phyloP scores from a whole-genome alignment of 208 protist genomes.

The Angomonas deanei region DNA sequence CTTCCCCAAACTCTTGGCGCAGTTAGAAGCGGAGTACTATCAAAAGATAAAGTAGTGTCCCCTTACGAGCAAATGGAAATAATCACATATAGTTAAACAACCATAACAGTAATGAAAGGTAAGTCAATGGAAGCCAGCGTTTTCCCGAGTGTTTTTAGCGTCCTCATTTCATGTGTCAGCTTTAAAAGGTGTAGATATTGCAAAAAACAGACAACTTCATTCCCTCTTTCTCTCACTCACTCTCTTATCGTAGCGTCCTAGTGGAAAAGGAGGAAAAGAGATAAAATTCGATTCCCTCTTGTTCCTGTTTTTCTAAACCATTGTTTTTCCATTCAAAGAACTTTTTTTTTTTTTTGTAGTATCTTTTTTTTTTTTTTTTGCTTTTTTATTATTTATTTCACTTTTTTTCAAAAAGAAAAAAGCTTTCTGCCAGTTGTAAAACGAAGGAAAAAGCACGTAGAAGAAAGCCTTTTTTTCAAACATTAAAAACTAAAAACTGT shows the following conservation, averaged over 20 bases:
- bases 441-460: background rate
- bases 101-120: background rate
- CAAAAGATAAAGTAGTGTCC: conserved; percentile 4
- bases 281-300: background rate
- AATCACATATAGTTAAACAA: background rate
- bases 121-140: background rate
- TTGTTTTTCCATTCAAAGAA: background rate
- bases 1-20: conserved; percentile 55
- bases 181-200: too few species aligned
- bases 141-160: background rate
- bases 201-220: too few species aligned
- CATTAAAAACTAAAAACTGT: background rate
- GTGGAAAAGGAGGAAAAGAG: background rate
- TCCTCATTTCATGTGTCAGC: background rate
- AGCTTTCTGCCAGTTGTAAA: background rate
- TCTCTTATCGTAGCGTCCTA: too few species aligned
- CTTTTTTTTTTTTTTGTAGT: background rate
- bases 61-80: background rate
- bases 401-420: conserved; percentile 2
- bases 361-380: conserved; percentile 4
- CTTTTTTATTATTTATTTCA: background rate
- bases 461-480: background rate
- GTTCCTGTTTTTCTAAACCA: background rate
- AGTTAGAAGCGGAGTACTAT: conserved; percentile 77
- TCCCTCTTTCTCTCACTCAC: too few species aligned